Conservation (phyloP, 352 stramenopile species). For the Phytophthora pisi region DNA sequence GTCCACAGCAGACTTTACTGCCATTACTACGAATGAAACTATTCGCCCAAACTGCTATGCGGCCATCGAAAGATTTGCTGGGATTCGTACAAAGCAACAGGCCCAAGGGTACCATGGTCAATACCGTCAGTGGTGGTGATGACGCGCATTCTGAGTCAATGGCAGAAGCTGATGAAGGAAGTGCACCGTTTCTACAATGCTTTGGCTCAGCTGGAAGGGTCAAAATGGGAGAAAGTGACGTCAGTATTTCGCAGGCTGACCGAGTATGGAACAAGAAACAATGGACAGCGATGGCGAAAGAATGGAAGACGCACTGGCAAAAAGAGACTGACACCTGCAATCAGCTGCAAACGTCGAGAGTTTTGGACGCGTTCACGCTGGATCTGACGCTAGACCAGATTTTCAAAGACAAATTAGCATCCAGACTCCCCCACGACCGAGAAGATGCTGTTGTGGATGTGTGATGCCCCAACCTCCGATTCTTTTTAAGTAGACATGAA, state of each 20-base stretch:
- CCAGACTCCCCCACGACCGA: constrained; percentile 61
- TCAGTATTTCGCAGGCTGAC: constrained; percentile 8
- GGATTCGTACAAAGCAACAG: constrained; percentile 42
- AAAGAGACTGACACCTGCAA: constrained; percentile 48
- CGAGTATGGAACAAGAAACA: constrained; percentile 58
- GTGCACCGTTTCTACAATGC: constrained; percentile 20
- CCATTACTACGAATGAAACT: constrained; percentile 60
- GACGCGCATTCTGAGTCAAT: constrained; percentile 14
- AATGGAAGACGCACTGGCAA: constrained; percentile 58
- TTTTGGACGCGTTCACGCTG: constrained; percentile 41
- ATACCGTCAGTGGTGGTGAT: neutral
- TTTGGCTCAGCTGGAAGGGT: constrained; percentile 18
- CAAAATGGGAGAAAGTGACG: constrained; percentile 24
- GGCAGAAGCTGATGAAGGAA: constrained; percentile 17
- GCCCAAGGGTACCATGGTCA: constrained; percentile 9
- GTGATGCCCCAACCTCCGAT: constrained; percentile 23
- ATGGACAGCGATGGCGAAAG: constrained; percentile 44
- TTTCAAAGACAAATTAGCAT: constrained; percentile 80
- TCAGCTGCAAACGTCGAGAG: constrained; percentile 33
- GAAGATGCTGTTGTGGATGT: constrained; percentile 80
- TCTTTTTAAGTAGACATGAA: neutral
- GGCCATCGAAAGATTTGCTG: constrained; percentile 52
- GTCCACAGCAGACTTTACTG: constrained; percentile 43
- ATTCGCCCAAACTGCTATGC: constrained; percentile 42
- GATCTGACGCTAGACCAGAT: constrained; percentile 64